Evolutionary conservation across 805 yeast species (phyloP).

Genomic region (Wickerhamiella nectarea): DNA sequence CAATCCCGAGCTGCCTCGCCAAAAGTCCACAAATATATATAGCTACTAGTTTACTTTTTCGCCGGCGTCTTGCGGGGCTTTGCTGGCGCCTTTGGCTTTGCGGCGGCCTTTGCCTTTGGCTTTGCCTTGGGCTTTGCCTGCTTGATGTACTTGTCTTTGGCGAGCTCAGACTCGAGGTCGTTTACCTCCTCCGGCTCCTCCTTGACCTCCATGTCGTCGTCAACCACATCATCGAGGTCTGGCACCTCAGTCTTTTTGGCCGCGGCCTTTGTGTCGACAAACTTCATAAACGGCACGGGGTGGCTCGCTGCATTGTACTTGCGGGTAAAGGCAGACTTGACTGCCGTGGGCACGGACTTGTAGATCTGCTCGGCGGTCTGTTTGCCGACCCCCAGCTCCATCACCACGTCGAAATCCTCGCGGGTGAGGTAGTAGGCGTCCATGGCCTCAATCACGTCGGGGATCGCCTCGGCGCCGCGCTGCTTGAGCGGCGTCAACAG

Average conservation of each 20-base stretch:
- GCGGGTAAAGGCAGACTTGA: conserved; percentile 76
- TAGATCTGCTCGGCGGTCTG: conserved; percentile 31
- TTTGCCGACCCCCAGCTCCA: conserved; percentile 70
- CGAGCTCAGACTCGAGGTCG: conserved; percentile 30
- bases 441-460: conserved; percentile 52
- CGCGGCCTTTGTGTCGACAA: conserved; percentile 29
- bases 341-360: conserved; percentile 60
- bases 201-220: conserved; percentile 33
- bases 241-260: conserved; percentile 31
- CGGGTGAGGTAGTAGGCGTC: conserved; percentile 76
- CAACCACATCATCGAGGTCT: conserved; percentile 59
- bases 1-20: too few relatives aligned
- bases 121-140: conserved; percentile 11
- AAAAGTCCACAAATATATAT: too few relatives aligned
- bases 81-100: conserved; percentile 6
- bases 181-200: conserved; percentile 25
- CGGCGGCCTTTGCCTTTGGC: conserved; percentile 7
- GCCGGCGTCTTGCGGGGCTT: conserved; percentile 4
- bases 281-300: conserved; percentile 69
- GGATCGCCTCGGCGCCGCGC: conserved; percentile 49
- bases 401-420: conserved; percentile 82
- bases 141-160: conserved; percentile 21
- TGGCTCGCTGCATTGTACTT: conserved; percentile 63
- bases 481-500: conserved; percentile 45
- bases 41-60: not conserved